These are phyloP conservation scores for Trichocomaceae sp. DNA, from an alignment of 2,329 filamentous ascomycete genomes.

Conservation along the genomic window DNA sequence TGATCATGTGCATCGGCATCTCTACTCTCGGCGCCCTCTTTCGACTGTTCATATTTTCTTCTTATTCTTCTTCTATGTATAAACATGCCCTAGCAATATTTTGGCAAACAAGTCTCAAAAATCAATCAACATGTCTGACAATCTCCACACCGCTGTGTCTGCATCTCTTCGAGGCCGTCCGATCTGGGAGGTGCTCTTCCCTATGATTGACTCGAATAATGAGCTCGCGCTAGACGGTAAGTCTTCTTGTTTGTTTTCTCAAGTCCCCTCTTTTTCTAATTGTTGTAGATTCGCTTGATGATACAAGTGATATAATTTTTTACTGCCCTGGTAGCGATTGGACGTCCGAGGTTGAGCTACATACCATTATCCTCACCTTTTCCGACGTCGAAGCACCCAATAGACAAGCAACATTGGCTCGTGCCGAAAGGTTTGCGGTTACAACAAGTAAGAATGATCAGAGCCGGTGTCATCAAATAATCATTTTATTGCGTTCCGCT, in stretches of 20 bases:
- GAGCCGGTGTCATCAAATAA: constrained; percentile 13
- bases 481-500: constrained; percentile 22
- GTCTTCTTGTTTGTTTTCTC: background rate
- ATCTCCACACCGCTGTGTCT: constrained; percentile 32
- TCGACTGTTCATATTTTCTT: background rate
- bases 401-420: constrained; percentile 16
- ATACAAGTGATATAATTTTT: constrained; percentile 19
- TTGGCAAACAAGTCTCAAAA: background rate
- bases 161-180: constrained; percentile 33
- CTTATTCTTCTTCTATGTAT: background rate
- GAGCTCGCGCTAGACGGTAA: constrained; percentile 19
- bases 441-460: background rate
- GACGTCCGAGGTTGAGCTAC: constrained; percentile 7
- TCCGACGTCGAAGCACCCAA: constrained; percentile 15
- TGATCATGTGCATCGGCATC: constrained; percentile 5
- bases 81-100: background rate
- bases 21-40: constrained; percentile 7
- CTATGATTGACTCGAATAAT: constrained; percentile 15
- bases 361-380: constrained; percentile 19
- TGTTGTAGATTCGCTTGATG: constrained; percentile 14
- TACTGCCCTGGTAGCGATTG: background rate
- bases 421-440: constrained; percentile 16
- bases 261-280: background rate
- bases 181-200: constrained; percentile 29
- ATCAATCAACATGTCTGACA: background rate